A percentile compares a stretch with the other conserved stretches of the same genome.
Evolutionary conservation across 2,329 filamentous ascomycete genomes (phyloP).

Genomic region (Trichoderma guizhouense): DNA sequence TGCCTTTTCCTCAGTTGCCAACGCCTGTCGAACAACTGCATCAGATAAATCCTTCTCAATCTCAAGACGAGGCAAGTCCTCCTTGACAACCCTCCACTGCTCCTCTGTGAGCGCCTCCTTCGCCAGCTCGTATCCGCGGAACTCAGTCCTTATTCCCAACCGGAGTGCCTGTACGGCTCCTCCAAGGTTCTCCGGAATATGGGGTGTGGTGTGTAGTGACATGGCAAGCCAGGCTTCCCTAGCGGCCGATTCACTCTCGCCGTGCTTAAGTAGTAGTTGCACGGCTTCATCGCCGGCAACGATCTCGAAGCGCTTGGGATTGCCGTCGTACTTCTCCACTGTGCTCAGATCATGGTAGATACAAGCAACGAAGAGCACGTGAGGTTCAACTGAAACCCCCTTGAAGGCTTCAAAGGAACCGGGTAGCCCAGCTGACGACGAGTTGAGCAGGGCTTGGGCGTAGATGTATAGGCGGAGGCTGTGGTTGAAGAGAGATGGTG

Average conservation of each 20-base stretch:
- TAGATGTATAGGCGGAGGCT: slow-evolving; percentile 15
- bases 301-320: slow-evolving; percentile 12
- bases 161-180: slow-evolving; percentile 9
- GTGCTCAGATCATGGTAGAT: slow-evolving; percentile 15
- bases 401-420: neutral
- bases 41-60: slow-evolving; percentile 10
- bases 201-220: slow-evolving; percentile 7
- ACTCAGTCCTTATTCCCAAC: slow-evolving; percentile 4
- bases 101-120: neutral
- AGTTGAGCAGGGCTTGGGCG: slow-evolving; percentile 2
- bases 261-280: neutral
- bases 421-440: neutral
- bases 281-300: slow-evolving; percentile 6
- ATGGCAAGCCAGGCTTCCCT: slow-evolving; percentile 14
- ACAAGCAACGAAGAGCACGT: slow-evolving; percentile 17
- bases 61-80: slow-evolving; percentile 11
- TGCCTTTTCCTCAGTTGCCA: neutral
- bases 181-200: slow-evolving; percentile 7
- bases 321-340: slow-evolving; percentile 1
- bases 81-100: neutral
- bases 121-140: neutral
- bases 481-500: slow-evolving; percentile 6
- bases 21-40: neutral
- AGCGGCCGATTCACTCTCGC: neutral
- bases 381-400: neutral